Percentiles rank a stretch among this genome's conserved stretches.
These are phyloP conservation scores for Carex kokanica DNA, from an alignment of 176 grass and related monocot genomes.

Conservation along the genomic window DNA sequence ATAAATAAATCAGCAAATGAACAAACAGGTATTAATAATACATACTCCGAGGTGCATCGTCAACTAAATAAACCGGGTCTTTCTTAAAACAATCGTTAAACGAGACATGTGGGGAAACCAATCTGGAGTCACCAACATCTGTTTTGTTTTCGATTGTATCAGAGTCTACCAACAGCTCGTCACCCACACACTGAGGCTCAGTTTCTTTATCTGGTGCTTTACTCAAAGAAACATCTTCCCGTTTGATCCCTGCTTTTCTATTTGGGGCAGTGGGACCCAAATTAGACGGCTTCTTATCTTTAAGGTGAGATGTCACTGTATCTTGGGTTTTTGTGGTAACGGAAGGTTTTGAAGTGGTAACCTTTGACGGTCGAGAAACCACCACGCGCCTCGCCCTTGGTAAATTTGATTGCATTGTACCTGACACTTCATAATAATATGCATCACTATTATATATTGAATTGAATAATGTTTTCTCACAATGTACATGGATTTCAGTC, in stretches of 20 bases:
- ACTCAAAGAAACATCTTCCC: neutral
- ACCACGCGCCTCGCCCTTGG: conserved; percentile 53
- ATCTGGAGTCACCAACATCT: conserved; percentile 38
- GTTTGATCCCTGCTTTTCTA: conserved; percentile 24
- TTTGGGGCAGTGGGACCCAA: conserved; percentile 33
- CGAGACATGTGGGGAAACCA: conserved; percentile 26
- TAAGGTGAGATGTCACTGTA: conserved; percentile 25
- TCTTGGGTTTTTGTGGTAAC: neutral
- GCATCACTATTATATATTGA: conserved; percentile 28
- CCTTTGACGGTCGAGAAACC: conserved; percentile 35
- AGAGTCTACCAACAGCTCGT: conserved; percentile 33
- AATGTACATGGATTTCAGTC: neutral
- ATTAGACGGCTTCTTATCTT: conserved; percentile 26
- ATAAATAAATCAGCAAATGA: conserved; percentile 22
- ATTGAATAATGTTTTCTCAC: neutral
- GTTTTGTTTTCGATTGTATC: conserved; percentile 30
- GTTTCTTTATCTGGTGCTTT: conserved; percentile 14
- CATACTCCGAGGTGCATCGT: conserved; percentile 53
- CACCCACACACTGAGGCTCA: conserved; percentile 30
- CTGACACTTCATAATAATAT: conserved; percentile 27
- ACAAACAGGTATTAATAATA: conserved; percentile 16
- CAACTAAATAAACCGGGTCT: conserved; percentile 24
- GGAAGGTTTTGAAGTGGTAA: conserved; percentile 33
- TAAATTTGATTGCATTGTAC: conserved; percentile 48
- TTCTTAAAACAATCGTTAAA: conserved; percentile 37